Conservation (phyloP, 1,139 yeast genomes). For the Yueomyces sp. region DNA sequence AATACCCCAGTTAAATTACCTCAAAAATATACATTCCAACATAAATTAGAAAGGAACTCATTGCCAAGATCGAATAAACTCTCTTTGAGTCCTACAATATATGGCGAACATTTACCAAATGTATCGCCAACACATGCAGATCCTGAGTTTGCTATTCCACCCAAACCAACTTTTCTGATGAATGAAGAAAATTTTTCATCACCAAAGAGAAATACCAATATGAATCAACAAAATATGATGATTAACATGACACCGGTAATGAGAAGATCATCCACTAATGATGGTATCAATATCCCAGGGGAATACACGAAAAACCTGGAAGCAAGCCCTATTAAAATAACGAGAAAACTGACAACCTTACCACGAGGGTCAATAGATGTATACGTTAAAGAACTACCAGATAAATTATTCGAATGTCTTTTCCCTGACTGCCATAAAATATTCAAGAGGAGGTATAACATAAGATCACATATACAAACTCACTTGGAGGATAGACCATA, state of each 20-base stretch:
- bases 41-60: slow-evolving; percentile 12
- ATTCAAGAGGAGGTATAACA: slow-evolving; percentile 82
- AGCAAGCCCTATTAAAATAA: slow-evolving; percentile 20
- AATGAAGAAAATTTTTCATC: too few species aligned
- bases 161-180: too few species aligned
- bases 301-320: neutral
- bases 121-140: too few species aligned
- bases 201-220: too few species aligned
- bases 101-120: too few species aligned
- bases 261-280: too few species aligned
- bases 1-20: slow-evolving; percentile 6
- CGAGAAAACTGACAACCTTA: slow-evolving; percentile 45
- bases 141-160: too few species aligned
- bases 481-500: slow-evolving; percentile 91
- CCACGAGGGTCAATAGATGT: slow-evolving; percentile 87
- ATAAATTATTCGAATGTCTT: slow-evolving; percentile 56
- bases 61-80: neutral
- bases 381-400: slow-evolving; percentile 49
- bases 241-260: slow-evolving; percentile 1
- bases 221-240: neutral
- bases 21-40: slow-evolving; percentile 7
- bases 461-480: slow-evolving; percentile 90
- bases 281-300: neutral
- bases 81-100: neutral
- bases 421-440: slow-evolving; percentile 71